Evolutionary conservation across 78 protist species (phyloP).

Genomic region (Andalucia godoyi): DNA sequence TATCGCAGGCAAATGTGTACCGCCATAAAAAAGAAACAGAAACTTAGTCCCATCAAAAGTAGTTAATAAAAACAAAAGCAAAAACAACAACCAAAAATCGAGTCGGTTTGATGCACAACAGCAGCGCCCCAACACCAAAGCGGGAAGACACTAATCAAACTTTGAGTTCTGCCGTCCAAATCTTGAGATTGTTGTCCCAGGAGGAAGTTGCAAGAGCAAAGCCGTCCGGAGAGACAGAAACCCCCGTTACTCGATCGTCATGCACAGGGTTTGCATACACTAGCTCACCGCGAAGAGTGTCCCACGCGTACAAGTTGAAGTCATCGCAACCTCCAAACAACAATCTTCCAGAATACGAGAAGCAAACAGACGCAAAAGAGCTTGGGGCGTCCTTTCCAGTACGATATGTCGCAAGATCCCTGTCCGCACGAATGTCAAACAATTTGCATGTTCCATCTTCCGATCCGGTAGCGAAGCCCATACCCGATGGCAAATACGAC

Average conservation of each 20-base stretch:
- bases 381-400: conserved; percentile 59
- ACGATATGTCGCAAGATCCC: conserved; percentile 72
- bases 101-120: too few species aligned
- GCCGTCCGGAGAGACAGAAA: conserved; percentile 85
- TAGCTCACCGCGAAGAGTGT: conserved; percentile 73
- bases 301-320: conserved; percentile 87
- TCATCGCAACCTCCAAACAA: conserved; percentile 80
- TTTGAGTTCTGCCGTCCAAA: too few species aligned
- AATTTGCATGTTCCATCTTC: conserved; percentile 89
- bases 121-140: too few species aligned
- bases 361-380: conserved; percentile 85
- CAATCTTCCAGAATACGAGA: conserved; percentile 44
- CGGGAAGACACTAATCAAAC: too few species aligned
- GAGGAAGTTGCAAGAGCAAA: conserved; percentile 89
- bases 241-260: conserved; percentile 86
- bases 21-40: too few species aligned
- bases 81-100: too few species aligned
- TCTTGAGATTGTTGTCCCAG: conserved; percentile 79
- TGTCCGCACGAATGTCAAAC: conserved; percentile 89
- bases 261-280: conserved; percentile 65
- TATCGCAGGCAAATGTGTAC: too few species aligned
- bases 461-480: conserved; percentile 84
- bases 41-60: too few species aligned
- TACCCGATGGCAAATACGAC: conserved; percentile 51
- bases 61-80: too few species aligned